phyloP scores from a whole-genome alignment of 208 protist species.

The Leishmania lainsoni region DNA sequence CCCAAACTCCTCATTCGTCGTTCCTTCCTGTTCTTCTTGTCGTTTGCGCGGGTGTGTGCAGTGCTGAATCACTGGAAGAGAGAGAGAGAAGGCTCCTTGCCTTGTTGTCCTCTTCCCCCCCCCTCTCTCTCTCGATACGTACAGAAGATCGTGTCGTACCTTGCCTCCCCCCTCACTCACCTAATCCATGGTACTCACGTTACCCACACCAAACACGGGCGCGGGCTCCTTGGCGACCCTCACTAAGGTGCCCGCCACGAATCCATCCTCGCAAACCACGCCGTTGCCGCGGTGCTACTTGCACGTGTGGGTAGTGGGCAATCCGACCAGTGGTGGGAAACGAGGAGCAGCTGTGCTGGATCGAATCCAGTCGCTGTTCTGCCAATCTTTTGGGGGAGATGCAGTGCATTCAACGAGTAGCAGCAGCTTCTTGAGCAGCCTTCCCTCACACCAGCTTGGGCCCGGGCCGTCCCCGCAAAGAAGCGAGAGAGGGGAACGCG shows the following conservation, averaged over 20 bases:
- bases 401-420: constrained; percentile 20
- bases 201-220: not conserved
- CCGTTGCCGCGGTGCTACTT: not conserved
- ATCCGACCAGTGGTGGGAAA: constrained; percentile 60
- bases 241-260: not conserved
- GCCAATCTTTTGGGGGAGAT: constrained; percentile 1
- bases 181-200: not conserved
- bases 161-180: not conserved
- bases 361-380: constrained; percentile 12
- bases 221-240: not conserved
- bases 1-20: not conserved
- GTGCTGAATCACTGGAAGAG: not conserved
- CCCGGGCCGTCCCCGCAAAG: not conserved
- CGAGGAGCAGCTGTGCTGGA: constrained; percentile 23
- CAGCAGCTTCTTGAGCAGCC: constrained; percentile 10
- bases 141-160: not conserved
- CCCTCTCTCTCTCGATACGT: not conserved
- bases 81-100: not conserved
- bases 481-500: not conserved
- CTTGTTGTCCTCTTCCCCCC: not conserved
- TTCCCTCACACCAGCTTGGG: not conserved
- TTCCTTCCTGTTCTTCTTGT: not conserved
- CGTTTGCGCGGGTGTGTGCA: not conserved
- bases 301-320: constrained; percentile 62
- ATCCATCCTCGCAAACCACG: not conserved